Conservation (phyloP, 371 early-diverging fungal species). For the Mortierella sp. region DNA sequence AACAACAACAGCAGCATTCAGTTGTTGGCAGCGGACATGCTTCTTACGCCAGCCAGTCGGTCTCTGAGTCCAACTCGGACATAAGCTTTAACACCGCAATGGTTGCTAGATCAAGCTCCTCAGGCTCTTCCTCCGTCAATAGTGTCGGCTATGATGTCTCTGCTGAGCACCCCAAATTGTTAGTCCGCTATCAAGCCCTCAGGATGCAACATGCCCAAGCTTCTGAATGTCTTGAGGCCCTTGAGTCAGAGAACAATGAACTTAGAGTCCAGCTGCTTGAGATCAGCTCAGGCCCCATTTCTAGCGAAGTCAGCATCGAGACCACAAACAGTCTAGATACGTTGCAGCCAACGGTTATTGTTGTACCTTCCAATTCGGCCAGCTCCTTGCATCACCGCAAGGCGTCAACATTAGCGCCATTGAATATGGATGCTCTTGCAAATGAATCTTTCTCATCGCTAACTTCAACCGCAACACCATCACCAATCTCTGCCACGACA, state of each 20-base stretch:
- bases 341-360: background rate
- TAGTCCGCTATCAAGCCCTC: slow-evolving; percentile 35
- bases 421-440: slow-evolving; percentile 14
- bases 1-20: slow-evolving; percentile 7
- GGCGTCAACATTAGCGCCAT: slow-evolving; percentile 15
- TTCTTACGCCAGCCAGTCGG: background rate
- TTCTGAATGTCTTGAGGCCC: slow-evolving; percentile 22
- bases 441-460: background rate
- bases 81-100: background rate
- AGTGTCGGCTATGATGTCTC: slow-evolving; percentile 37
- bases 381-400: slow-evolving; percentile 21
- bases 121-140: slow-evolving; percentile 16
- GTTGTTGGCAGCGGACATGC: background rate
- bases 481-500: background rate
- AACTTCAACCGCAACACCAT: background rate
- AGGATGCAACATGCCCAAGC: slow-evolving; percentile 27
- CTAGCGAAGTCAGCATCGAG: background rate
- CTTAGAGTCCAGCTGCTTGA: slow-evolving; percentile 31
- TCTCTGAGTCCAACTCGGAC: background rate
- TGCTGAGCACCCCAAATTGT: slow-evolving; percentile 35
- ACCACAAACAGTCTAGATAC: background rate
- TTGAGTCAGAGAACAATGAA: slow-evolving; percentile 37
- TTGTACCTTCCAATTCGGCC: slow-evolving; percentile 1
- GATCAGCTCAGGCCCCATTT: background rate
- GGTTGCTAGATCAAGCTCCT: background rate